A percentile compares a stretch with the other conserved stretches of the same genome.
These are phyloP conservation scores for Trichoderma guizhouense DNA, from an alignment of 2,329 filamentous ascomycete species.

Conservation along the genomic window DNA sequence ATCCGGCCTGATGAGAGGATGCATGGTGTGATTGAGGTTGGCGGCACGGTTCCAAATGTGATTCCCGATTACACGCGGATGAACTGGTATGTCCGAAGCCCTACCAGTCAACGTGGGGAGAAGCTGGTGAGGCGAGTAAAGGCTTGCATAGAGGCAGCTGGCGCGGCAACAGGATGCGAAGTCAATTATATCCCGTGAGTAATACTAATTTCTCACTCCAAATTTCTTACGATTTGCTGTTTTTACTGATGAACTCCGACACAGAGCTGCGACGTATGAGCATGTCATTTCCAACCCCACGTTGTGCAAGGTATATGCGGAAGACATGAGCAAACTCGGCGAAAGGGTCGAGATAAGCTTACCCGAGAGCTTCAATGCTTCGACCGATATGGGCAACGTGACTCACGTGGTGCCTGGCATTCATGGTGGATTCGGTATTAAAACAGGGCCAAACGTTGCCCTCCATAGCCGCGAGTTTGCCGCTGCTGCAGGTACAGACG, in stretches of 20 bases:
- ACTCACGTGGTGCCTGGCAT: constrained; percentile 45
- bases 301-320: constrained; percentile 41
- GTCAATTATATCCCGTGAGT: constrained; percentile 36
- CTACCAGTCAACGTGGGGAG: constrained; percentile 30
- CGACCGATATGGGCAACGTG: constrained; percentile 53
- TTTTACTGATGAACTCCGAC: neutral
- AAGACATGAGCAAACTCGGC: constrained; percentile 41
- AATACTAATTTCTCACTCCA: neutral
- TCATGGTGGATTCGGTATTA: constrained; percentile 47
- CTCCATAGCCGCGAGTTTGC: constrained; percentile 43
- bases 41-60: constrained; percentile 38
- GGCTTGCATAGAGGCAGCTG: constrained; percentile 37
- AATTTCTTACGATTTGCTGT: neutral
- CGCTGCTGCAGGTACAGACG: constrained; percentile 40
- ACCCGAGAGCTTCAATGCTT: constrained; percentile 37
- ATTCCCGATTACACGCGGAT: constrained; percentile 39
- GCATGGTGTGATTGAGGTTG: constrained; percentile 37
- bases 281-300: constrained; percentile 45
- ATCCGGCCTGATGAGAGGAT: constrained; percentile 36
- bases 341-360: constrained; percentile 35
- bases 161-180: constrained; percentile 34
- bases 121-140: constrained; percentile 31
- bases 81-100: constrained; percentile 39
- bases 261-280: constrained; percentile 39
- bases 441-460: constrained; percentile 34